Percentiles rank a stretch among this genome's conserved stretches.
phyloP scores from a whole-genome alignment of 805 yeast species.

The Kluyveromyces lactis region DNA sequence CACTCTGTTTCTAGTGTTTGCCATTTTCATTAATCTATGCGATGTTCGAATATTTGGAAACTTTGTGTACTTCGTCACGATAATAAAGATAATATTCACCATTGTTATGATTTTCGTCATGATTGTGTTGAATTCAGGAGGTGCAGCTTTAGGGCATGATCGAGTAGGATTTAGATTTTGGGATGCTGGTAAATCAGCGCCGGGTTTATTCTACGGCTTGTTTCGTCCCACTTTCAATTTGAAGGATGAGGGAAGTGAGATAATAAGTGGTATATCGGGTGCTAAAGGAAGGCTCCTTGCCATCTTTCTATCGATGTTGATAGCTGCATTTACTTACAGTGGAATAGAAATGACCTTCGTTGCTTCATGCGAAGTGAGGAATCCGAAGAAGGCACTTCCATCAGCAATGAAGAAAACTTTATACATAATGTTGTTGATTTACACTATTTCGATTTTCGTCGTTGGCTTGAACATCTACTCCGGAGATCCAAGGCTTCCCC shows the following conservation, averaged over 20 bases:
- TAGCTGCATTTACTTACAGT: slow-evolving; percentile 67
- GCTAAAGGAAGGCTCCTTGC: slow-evolving; percentile 52
- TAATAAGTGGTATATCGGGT: slow-evolving; percentile 52
- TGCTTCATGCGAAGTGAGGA: slow-evolving; percentile 80
- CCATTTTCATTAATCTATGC: slow-evolving; percentile 46
- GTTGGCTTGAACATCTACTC: slow-evolving; percentile 67
- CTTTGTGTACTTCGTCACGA: slow-evolving; percentile 54
- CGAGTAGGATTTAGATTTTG: slow-evolving; percentile 64
- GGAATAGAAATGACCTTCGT: slow-evolving; percentile 79
- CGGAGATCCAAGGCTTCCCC: slow-evolving; percentile 65
- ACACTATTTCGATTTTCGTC: slow-evolving; percentile 56
- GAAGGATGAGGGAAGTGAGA: slow-evolving; percentile 49
- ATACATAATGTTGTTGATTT: slow-evolving; percentile 59
- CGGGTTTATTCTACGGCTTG: slow-evolving; percentile 50
- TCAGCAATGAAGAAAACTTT: slow-evolving; percentile 69
- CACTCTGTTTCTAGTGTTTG: slow-evolving; percentile 43
- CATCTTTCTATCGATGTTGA: slow-evolving; percentile 49
- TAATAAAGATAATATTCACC: slow-evolving; percentile 47
- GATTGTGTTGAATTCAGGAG: slow-evolving; percentile 54
- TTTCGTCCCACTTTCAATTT: slow-evolving; percentile 68
- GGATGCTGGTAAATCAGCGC: slow-evolving; percentile 39
- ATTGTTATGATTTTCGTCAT: slow-evolving; percentile 50
- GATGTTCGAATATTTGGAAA: slow-evolving; percentile 73
- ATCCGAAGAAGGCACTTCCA: slow-evolving; percentile 71
- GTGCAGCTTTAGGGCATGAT: slow-evolving; percentile 17